A percentile compares a stretch with the other conserved stretches of the same genome.
These are phyloP conservation scores for Boletus sp. DNA, from an alignment of 768 basidiomycete genomes.

Conservation along the genomic window DNA sequence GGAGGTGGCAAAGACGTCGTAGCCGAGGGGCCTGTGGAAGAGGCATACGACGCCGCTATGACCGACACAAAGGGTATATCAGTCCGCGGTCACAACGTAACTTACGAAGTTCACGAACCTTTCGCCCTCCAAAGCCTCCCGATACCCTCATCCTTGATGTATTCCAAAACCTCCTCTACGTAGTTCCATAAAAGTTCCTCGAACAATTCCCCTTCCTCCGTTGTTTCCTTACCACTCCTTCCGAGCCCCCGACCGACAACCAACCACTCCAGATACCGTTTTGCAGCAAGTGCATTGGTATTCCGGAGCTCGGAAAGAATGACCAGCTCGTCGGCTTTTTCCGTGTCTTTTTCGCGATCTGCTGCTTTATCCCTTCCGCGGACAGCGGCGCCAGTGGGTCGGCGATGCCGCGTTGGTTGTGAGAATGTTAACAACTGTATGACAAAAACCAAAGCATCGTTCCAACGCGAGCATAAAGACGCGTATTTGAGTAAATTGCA, in stretches of 20 bases:
- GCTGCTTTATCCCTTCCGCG: slow-evolving; percentile 23
- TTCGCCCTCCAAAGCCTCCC: slow-evolving; percentile 72
- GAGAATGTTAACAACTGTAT: slow-evolving; percentile 23
- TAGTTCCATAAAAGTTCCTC: slow-evolving; percentile 58
- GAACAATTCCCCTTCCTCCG: slow-evolving; percentile 46
- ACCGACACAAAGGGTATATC: not conserved
- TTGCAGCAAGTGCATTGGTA: slow-evolving; percentile 44
- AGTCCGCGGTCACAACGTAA: not conserved
- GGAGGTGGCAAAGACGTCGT: slow-evolving; percentile 3
- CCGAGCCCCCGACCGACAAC: slow-evolving; percentile 59
- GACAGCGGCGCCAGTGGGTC: slow-evolving; percentile 17
- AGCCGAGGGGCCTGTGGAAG: slow-evolving; percentile 21
- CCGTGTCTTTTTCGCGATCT: slow-evolving; percentile 23
- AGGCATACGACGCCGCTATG: slow-evolving; percentile 54
- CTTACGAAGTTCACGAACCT: slow-evolving; percentile 36
- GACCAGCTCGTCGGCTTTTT: slow-evolving; percentile 22
- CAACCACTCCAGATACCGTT: slow-evolving; percentile 77
- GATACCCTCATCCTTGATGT: slow-evolving; percentile 49
- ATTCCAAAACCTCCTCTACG: slow-evolving; percentile 49
- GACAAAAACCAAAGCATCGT: not conserved
- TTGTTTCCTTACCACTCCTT: slow-evolving; percentile 23
- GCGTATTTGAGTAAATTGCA: not conserved
- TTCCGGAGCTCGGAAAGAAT: slow-evolving; percentile 31
- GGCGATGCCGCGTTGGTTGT: slow-evolving; percentile 17
- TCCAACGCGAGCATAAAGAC: not conserved